Evolutionary conservation across 768 basidiomycete genomes (phyloP).

Genomic region (Baorangia bicolor): DNA sequence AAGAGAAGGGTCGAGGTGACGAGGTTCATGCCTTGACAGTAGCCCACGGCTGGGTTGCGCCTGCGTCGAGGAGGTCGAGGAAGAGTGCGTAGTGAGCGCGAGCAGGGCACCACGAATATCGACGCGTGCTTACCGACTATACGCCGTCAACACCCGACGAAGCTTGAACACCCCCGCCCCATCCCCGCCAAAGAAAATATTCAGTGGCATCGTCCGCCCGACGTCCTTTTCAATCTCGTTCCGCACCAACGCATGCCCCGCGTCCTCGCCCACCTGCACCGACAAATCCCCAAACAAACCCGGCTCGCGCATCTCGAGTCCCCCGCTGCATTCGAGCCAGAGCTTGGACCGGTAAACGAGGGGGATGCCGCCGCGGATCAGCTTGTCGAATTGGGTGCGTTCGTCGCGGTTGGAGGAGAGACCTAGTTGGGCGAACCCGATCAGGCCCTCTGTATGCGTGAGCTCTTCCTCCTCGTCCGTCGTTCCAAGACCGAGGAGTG

Average conservation of each 20-base stretch:
- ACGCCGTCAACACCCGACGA: slow-evolving; percentile 84
- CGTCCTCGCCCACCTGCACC: slow-evolving; percentile 44
- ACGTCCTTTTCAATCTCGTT: slow-evolving; percentile 97
- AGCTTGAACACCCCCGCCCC: slow-evolving; percentile 93
- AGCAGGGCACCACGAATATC: not conserved
- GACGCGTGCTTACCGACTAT: slow-evolving; percentile 68
- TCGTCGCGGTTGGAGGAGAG: slow-evolving; percentile 68
- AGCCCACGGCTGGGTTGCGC: slow-evolving; percentile 89
- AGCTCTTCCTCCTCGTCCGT: slow-evolving; percentile 71
- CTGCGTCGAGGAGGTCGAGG: slow-evolving; percentile 37
- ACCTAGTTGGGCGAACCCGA: slow-evolving; percentile 90
- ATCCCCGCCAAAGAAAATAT: slow-evolving; percentile 96
- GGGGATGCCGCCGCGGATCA: slow-evolving; percentile 87
- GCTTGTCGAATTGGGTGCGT: slow-evolving; percentile 70
- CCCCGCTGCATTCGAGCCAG: slow-evolving; percentile 94
- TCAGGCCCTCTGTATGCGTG: slow-evolving; percentile 77
- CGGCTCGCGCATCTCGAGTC: slow-evolving; percentile 87
- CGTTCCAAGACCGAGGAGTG: slow-evolving; percentile 65
- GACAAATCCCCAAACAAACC: slow-evolving; percentile 86
- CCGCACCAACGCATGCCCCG: slow-evolving; percentile 47
- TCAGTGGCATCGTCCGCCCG: slow-evolving; percentile 86
- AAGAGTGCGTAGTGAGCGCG: not conserved
- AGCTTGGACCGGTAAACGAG: slow-evolving; percentile 83
- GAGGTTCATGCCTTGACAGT: slow-evolving; percentile 95
- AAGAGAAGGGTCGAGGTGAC: slow-evolving; percentile 92